A percentile compares a stretch with the other conserved stretches of the same genome.
phyloP scores from a whole-genome alignment of 2,329 filamentous ascomycete genomes.

The Aureobasidium lini region DNA sequence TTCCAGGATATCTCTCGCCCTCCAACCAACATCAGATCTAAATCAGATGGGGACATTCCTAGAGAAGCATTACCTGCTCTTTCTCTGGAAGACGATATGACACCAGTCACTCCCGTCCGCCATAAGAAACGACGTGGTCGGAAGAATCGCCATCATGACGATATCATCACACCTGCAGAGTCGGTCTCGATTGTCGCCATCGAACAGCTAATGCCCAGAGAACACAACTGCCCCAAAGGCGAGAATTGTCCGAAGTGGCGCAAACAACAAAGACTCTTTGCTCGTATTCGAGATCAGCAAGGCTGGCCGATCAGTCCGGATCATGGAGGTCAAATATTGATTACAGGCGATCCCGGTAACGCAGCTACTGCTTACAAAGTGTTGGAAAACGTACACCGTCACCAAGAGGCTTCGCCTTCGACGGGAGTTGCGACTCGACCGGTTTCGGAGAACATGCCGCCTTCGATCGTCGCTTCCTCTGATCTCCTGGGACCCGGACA shows the following conservation, averaged over 20 bases:
- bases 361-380: conserved; percentile 54
- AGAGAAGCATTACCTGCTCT: conserved; percentile 14
- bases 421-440: conserved; percentile 45
- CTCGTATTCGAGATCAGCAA: conserved; percentile 66
- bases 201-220: conserved; percentile 78
- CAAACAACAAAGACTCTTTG: conserved; percentile 70
- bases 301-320: conserved; percentile 54
- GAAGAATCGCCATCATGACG: conserved; percentile 40
- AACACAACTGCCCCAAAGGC: conserved; percentile 77
- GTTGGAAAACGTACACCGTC: conserved; percentile 41
- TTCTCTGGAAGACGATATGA: conserved; percentile 21
- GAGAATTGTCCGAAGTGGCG: conserved; percentile 77
- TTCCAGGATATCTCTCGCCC: conserved; percentile 42
- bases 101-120: conserved; percentile 28
- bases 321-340: conserved; percentile 62
- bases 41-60: conserved; percentile 14
- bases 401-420: conserved; percentile 7
- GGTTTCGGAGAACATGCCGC: conserved; percentile 63
- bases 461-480: conserved; percentile 70
- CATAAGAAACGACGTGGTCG: conserved; percentile 33
- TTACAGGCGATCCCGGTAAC: conserved; percentile 73
- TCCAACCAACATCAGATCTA: conserved; percentile 29
- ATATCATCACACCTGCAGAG: conserved; percentile 68
- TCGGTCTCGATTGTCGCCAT: conserved; percentile 89
- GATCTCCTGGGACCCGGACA: conserved; percentile 72